These are phyloP conservation scores for Zygoascus tannicola DNA, from an alignment of 805 yeast species.

Conservation along the genomic window DNA sequence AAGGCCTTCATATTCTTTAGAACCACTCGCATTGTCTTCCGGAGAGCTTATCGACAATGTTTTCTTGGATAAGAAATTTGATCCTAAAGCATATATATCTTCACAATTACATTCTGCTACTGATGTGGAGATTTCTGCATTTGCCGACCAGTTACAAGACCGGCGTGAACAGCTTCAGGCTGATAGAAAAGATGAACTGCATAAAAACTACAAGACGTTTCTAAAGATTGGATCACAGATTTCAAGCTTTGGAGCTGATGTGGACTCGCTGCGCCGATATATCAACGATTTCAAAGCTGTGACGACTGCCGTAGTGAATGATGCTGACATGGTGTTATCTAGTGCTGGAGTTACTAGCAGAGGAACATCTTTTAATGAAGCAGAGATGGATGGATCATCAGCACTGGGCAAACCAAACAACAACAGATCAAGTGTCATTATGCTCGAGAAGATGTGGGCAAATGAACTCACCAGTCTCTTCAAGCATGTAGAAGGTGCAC, in stretches of 20 bases:
- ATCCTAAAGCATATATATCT: conserved; percentile 41
- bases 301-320: conserved; percentile 47
- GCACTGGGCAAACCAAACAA: conserved; percentile 9
- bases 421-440: conserved; percentile 61
- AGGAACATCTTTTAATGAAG: neutral
- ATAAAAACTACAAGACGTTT: conserved; percentile 26
- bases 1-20: neutral
- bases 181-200: conserved; percentile 21
- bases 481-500: conserved; percentile 86
- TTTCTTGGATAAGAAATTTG: conserved; percentile 26
- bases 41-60: conserved; percentile 2
- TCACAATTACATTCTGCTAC: conserved; percentile 51
- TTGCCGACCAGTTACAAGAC: conserved; percentile 44
- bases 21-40: neutral
- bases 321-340: conserved; percentile 37
- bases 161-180: conserved; percentile 29
- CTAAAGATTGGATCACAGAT: conserved; percentile 39
- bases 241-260: conserved; percentile 51
- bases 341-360: conserved; percentile 12
- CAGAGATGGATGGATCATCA: neutral
- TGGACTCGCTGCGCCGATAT: conserved; percentile 50
- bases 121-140: conserved; percentile 63
- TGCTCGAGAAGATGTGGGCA: conserved; percentile 77
- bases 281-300: conserved; percentile 54
- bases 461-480: conserved; percentile 58